A percentile compares a stretch with the other conserved stretches of the same genome.
phyloP scores from a whole-genome alignment of 306 rosid species.

The Castanopsis chinensis region DNA sequence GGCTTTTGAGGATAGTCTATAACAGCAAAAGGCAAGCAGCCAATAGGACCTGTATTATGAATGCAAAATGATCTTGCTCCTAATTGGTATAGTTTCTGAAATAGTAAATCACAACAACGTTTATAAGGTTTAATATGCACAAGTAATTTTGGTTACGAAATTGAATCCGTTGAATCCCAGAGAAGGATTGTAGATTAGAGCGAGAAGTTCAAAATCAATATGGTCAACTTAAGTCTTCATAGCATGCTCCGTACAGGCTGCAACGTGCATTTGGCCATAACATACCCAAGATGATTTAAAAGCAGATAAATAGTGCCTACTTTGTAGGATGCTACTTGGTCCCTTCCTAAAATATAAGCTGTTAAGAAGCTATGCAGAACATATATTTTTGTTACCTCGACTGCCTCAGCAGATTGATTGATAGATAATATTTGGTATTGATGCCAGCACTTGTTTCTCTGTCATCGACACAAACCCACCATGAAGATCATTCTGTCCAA shows the following conservation, averaged over 20 bases:
- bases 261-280: not conserved
- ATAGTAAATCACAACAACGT: not conserved
- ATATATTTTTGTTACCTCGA: constrained; percentile 10
- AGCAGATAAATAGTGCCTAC: not conserved
- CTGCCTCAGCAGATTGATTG: constrained; percentile 4
- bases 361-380: not conserved
- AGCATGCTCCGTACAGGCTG: not conserved
- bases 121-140: not conserved
- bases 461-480: constrained; percentile 7
- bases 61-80: constrained; percentile 29
- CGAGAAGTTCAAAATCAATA: not conserved
- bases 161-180: not conserved
- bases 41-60: constrained; percentile 33
- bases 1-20: constrained; percentile 6
- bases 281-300: not conserved
- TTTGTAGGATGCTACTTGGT: not conserved
- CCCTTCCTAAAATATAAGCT: not conserved
- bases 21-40: constrained; percentile 24
- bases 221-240: not conserved
- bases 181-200: not conserved
- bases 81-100: constrained; percentile 28
- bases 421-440: constrained; percentile 12
- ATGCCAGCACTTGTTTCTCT: constrained; percentile 17
- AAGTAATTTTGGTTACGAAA: not conserved
- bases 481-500: constrained; percentile 34